Base-by-base conservation (phyloP, 495 filamentous ascomycete genomes). In the Penicillium herquei region DNA sequence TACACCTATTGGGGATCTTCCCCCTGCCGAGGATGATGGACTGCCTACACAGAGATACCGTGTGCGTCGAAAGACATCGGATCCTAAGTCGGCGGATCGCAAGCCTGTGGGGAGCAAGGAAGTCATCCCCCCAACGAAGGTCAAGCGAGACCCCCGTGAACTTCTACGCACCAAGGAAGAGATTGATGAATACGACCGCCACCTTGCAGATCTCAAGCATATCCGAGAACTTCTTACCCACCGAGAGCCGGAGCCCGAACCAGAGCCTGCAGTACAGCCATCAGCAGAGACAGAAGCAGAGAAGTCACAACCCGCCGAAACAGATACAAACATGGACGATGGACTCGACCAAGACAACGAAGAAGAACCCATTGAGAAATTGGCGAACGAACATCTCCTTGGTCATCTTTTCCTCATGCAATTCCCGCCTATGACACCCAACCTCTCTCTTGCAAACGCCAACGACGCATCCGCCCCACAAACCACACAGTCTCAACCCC, bases 351-450 rank as follows among this genome's bases (percentile, higher is more conserved):
- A 59, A 13, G 56, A 40, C 33, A 59, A 62, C 7, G 61, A 65
- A 16, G 65, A 51, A 64, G 10, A 41, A 2, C 35, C n/a, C 46
- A 57, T 10, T 12, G 34, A 31, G 21, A 71, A 39, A 17, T 43
- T 6, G 40, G 49, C 48, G 60, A 70, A 47, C 64, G 72, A 51
- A 67, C 71, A 56, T 6, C 62, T 59, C 34, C 60, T 75, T 14
- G 76, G 78, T 18, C 69, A 74, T 37, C 65, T 81, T 26, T 82
- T 79, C 65, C 65, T 83, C 16, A 76, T 84, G 64, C 80, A 84
- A 58, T 78, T 84, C 61, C 81, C 81, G 8, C 80, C 80, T 3
- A 71, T 81, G 59, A 75, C 80, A 0, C 81, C 81, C 47, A 76
- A 73, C 51, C 73, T 84, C 46, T 57, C 66, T 21, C 52, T 77